Percentiles rank a stretch among this genome's conserved stretches.
phyloP scores from a whole-genome alignment of 2,329 filamentous ascomycete genomes.

The Hirsutella minnesotensis region DNA sequence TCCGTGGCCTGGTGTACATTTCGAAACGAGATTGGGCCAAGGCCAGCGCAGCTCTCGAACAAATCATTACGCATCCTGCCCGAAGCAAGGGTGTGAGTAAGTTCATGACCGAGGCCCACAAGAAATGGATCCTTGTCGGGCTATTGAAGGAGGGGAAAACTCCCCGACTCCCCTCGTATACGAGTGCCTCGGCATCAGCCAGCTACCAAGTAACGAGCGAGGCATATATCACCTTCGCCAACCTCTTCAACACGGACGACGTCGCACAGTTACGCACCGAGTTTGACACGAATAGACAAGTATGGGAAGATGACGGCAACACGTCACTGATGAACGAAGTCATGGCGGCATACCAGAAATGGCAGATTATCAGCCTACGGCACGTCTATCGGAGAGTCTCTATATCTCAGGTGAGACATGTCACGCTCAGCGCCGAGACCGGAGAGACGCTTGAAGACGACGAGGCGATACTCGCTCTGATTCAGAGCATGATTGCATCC shows the following conservation, averaged over 20 bases:
- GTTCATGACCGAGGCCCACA: conserved; percentile 81
- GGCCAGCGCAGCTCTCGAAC: conserved; percentile 49
- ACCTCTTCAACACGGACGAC: conserved; percentile 48
- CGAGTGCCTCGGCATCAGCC: conserved; percentile 40
- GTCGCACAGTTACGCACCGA: conserved; percentile 51
- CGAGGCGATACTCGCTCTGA: conserved; percentile 30
- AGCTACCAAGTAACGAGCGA: conserved; percentile 47
- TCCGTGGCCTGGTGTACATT: conserved; percentile 54
- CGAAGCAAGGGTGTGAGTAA: conserved; percentile 53
- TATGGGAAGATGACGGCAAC: conserved; percentile 66
- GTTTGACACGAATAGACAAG: conserved; percentile 39
- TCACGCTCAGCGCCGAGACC: conserved; percentile 43
- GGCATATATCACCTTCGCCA: conserved; percentile 59
- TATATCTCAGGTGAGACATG: conserved; percentile 36
- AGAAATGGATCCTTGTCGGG: conserved; percentile 75
- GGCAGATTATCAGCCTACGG: conserved; percentile 62
- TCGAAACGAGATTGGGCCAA: conserved; percentile 47
- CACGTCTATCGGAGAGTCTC: conserved; percentile 55
- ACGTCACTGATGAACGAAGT: conserved; percentile 58
- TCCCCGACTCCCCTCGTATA: conserved; percentile 41
- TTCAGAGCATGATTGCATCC: conserved; percentile 43
- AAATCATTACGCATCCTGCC: conserved; percentile 55
- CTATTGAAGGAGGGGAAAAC: conserved; percentile 58
- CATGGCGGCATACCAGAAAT: conserved; percentile 58
- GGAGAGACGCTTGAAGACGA: conserved; percentile 29